Evolutionary conservation across 73 alveolate genomes (phyloP).

Genomic region (Tetrahymena borealis): DNA sequence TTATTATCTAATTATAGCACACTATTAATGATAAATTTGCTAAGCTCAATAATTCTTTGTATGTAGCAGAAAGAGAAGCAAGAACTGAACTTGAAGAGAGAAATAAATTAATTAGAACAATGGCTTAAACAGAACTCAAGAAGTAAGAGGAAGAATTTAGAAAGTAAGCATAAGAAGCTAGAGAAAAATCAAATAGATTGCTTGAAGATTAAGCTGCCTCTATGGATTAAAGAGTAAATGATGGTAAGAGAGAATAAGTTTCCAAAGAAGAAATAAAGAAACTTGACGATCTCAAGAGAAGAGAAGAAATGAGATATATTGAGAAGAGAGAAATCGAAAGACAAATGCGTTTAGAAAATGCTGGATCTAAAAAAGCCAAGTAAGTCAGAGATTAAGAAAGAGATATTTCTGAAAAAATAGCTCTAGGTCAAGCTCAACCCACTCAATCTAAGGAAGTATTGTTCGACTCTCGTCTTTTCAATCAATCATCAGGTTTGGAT

Average conservation of each 20-base stretch:
- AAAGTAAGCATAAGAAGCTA: slow-evolving; percentile 86
- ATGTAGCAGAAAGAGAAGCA: slow-evolving; percentile 82
- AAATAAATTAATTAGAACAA: slow-evolving; percentile 70
- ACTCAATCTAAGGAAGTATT: slow-evolving; percentile 1
- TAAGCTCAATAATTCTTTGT: slow-evolving; percentile 72
- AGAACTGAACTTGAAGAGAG: slow-evolving; percentile 91
- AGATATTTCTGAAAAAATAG: slow-evolving; percentile 95
- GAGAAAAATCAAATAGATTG: slow-evolving; percentile 68
- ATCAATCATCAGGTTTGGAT: neutral
- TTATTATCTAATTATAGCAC: neutral
- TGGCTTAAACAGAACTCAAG: slow-evolving; percentile 68
- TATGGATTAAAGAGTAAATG: neutral
- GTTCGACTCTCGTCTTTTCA: neutral
- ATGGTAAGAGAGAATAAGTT: slow-evolving; percentile 25
- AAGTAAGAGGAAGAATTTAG: slow-evolving; percentile 85
- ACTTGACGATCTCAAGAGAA: slow-evolving; percentile 63
- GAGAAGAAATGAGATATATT: slow-evolving; percentile 73
- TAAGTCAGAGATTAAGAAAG: slow-evolving; percentile 86
- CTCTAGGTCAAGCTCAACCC: slow-evolving; percentile 84
- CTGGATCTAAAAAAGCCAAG: slow-evolving; percentile 69
- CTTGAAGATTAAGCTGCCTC: slow-evolving; percentile 47
- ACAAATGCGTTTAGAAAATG: slow-evolving; percentile 78
- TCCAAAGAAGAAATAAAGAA: slow-evolving; percentile 47
- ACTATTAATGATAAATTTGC: slow-evolving; percentile 89
- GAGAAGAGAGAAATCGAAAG: slow-evolving; percentile 88